Evolutionary conservation across 208 protist species (phyloP).

Genomic region (Trypanosoma avium): DNA sequence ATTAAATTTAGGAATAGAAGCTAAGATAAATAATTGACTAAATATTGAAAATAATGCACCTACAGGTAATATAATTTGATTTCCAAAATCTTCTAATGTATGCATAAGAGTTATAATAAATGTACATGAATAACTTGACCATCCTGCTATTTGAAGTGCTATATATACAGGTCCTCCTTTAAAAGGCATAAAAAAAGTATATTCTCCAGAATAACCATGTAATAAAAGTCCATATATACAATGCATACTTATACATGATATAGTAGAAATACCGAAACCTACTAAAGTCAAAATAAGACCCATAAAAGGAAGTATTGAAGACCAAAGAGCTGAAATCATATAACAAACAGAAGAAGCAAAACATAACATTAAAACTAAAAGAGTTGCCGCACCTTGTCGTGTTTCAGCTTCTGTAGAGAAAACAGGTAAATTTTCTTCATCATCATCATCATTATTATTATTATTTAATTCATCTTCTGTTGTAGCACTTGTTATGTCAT

Average conservation of each 20-base stretch:
- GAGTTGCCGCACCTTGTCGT: slow-evolving; percentile 39
- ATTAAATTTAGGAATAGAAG: slow-evolving; percentile 65
- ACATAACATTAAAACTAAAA: slow-evolving; percentile 66
- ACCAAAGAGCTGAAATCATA: slow-evolving; percentile 57
- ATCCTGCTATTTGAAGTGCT: slow-evolving; percentile 56
- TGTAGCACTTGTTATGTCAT: background rate
- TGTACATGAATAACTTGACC: slow-evolving; percentile 48
- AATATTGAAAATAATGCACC: slow-evolving; percentile 57
- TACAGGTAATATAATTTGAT: slow-evolving; percentile 35
- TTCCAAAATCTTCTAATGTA: slow-evolving; percentile 42
- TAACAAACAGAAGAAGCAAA: slow-evolving; percentile 57
- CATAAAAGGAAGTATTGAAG: slow-evolving; percentile 29
- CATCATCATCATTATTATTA: background rate
- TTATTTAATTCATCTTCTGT: background rate
- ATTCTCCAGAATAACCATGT: slow-evolving; percentile 37
- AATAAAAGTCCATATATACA: slow-evolving; percentile 65
- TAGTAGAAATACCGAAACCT: slow-evolving; percentile 56
- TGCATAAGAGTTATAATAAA: slow-evolving; percentile 65
- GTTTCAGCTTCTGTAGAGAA: slow-evolving; percentile 7
- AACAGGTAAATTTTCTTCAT: slow-evolving; percentile 4
- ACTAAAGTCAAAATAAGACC: slow-evolving; percentile 48
- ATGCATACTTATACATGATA: slow-evolving; percentile 64
- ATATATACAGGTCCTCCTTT: slow-evolving; percentile 63
- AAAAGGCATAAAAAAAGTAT: slow-evolving; percentile 78
- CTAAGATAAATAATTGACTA: slow-evolving; percentile 59